Base-by-base conservation (phyloP, 1,284 basidiomycete genomes). In the Caloboletus firmus region DNA sequence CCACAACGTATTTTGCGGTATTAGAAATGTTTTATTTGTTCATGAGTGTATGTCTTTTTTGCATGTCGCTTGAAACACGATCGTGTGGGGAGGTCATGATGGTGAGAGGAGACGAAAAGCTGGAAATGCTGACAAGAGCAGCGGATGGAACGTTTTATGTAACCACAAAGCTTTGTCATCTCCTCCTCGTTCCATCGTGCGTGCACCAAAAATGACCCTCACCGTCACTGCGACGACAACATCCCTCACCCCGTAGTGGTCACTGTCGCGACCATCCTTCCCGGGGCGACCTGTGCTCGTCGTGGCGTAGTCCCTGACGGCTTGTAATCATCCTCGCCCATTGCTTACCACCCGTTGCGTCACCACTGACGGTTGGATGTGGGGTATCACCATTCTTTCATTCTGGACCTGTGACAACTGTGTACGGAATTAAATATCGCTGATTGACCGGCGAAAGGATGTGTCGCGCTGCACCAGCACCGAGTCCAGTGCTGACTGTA, bases 111-210 rank as follows among this genome's bases (percentile, higher is more conserved):
- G 67, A 71, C 53, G 57, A 67, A 70, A 62, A 63, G 46, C 56
- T 57, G 62, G 62, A 66, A 69, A 44, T 70, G 67, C 70, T 68
- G 67, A 68, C 66, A 72, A 72, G 61, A 58, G 64, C 66, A 65
- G 45, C 45, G 51, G 53, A 57, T 55, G 51, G 56, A 59, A 65
- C 67, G 49, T 63, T 68, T 68, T 68, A 68, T 68, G 67, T 68
- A 68, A 68, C 67, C 67, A 67, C 47, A 46, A 64, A 52, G 67
- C 67, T 68, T 68, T 72, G 70, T 68, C 67, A 68, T 68, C 66
- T 55, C 55, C 48, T 49, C 58, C 36, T 47, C 47, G 44, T 24
- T 31, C 47, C 30, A 30, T 24, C 41, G 22, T 42, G 18, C 26
- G n/a, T 42, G 31, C 26, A 35, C 24, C 4, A 34, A 15, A 8